A percentile compares a stretch with the other conserved stretches of the same genome.
Evolutionary conservation across 1,284 basidiomycete species (phyloP).

Genomic region (Gomphus sp.): DNA sequence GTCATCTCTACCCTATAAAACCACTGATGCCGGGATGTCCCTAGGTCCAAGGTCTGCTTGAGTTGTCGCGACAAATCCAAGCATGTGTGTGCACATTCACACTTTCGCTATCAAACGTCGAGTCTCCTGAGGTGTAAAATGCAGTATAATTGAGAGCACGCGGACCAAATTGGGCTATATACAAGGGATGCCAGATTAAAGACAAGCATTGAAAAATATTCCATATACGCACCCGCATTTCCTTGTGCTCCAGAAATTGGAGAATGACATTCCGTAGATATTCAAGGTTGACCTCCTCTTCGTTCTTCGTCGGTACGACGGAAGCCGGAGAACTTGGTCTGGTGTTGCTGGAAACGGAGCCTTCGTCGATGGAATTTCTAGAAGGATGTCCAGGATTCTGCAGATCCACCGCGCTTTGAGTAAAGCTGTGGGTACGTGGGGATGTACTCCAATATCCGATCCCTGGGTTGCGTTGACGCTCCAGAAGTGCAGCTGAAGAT

Average conservation of each 20-base stretch:
- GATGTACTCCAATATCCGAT: conserved; percentile 70
- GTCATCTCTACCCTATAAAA: neutral
- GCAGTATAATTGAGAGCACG: conserved; percentile 84
- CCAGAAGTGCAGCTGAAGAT: conserved; percentile 80
- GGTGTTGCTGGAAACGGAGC: conserved; percentile 37
- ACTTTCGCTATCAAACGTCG: conserved; percentile 75
- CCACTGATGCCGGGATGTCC: neutral
- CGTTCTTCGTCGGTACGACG: conserved; percentile 30
- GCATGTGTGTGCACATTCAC: conserved; percentile 18
- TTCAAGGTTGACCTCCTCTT: conserved; percentile 91
- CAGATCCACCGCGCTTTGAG: conserved; percentile 12
- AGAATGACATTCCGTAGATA: conserved; percentile 91
- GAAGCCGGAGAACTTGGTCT: conserved; percentile 27
- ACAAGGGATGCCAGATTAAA: conserved; percentile 4
- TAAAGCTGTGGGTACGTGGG: conserved; percentile 9
- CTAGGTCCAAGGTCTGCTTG: neutral
- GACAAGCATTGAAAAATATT: conserved; percentile 11
- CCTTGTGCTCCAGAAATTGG: conserved; percentile 86
- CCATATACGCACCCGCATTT: conserved; percentile 65
- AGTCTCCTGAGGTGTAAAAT: conserved; percentile 91
- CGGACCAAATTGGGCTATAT: conserved; percentile 77
- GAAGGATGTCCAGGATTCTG: conserved; percentile 3
- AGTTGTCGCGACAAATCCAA: neutral
- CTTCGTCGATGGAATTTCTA: conserved; percentile 24
- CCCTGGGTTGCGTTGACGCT: conserved; percentile 85